phyloP scores from a whole-genome alignment of 2,329 filamentous ascomycete species.

The Penicillium paneum region DNA sequence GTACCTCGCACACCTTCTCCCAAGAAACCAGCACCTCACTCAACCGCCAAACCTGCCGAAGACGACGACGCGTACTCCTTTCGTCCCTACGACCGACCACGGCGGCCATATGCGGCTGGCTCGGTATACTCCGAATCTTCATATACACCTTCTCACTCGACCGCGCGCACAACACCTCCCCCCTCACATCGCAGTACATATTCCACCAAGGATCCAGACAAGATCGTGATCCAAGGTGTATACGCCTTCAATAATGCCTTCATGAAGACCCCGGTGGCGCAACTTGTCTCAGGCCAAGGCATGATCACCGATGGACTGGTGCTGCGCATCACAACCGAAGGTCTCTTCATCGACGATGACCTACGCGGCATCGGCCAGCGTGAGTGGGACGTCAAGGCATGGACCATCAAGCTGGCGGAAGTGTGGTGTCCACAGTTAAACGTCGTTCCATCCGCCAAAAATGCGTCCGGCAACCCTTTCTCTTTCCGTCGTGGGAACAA shows the following conservation, averaged over 20 bases:
- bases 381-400: slow-evolving; percentile 98
- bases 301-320: slow-evolving; percentile 89
- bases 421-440: slow-evolving; percentile 70
- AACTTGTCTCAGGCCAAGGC: slow-evolving; percentile 79
- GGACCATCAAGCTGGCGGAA: slow-evolving; percentile 92
- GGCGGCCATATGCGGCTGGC: slow-evolving; percentile 60
- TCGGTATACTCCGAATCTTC: slow-evolving; percentile 79
- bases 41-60: slow-evolving; percentile 39
- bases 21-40: slow-evolving; percentile 36
- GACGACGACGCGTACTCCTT: slow-evolving; percentile 68
- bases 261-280: slow-evolving; percentile 82
- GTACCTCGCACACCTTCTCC: slow-evolving; percentile 39
- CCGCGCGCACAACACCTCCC: slow-evolving; percentile 77
- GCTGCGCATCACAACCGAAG: slow-evolving; percentile 86
- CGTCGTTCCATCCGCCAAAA: slow-evolving; percentile 38
- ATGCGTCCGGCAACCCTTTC: slow-evolving; percentile 26
- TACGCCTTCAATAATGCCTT: slow-evolving; percentile 90
- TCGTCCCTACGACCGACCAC: slow-evolving; percentile 71
- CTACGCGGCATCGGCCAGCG: slow-evolving; percentile 85
- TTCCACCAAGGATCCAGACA: slow-evolving; percentile 84
- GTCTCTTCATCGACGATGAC: slow-evolving; percentile 96
- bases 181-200: slow-evolving; percentile 76
- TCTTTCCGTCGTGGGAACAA: slow-evolving; percentile 46
- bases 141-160: slow-evolving; percentile 80
- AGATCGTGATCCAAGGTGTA: slow-evolving; percentile 91